These are phyloP conservation scores for Phlyctochytrium planicorne DNA, from an alignment of 192 early-diverging fungal genomes.

Conservation along the genomic window DNA sequence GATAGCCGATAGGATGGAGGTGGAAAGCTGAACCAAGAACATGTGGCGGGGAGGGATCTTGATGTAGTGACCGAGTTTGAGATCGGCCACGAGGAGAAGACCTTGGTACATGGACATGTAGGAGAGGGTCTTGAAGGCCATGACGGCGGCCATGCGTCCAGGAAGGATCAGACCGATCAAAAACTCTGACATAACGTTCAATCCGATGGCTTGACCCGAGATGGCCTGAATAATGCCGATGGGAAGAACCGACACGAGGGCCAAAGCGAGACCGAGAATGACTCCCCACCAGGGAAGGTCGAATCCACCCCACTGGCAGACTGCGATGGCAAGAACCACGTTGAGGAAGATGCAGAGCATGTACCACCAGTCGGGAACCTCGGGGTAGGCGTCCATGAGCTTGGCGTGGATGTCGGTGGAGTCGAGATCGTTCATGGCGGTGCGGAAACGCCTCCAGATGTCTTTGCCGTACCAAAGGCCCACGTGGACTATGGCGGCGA, in stretches of 20 bases:
- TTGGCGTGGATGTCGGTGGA: conserved; percentile 28
- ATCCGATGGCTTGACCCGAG: conserved; percentile 50
- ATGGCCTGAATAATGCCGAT: conserved; percentile 66
- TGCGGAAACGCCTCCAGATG: conserved; percentile 15
- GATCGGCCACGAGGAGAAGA: too few species aligned
- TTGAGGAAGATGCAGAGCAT: conserved; percentile 1
- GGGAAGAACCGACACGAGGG: conserved; percentile 56
- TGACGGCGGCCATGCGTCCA: too few species aligned
- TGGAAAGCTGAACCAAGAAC: too few species aligned
- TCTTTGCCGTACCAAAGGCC: conserved; percentile 56
- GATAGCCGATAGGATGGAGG: too few species aligned
- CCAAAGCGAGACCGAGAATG: conserved; percentile 38
- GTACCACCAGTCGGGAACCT: conserved; percentile 35
- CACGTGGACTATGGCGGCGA: conserved; percentile 58
- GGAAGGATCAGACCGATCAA: too few species aligned
- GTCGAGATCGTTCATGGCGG: conserved; percentile 28
- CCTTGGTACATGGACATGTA: too few species aligned
- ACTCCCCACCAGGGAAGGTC: conserved; percentile 31
- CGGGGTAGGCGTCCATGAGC: conserved; percentile 26
- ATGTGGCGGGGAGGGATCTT: too few species aligned
- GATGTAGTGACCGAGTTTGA: too few species aligned
- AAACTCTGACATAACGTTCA: conserved; percentile 62
- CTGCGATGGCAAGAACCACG: conserved; percentile 1
- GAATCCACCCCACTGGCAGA: conserved; percentile 26
- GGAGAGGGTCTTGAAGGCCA: too few species aligned